Base-by-base conservation (phyloP, 1,284 basidiomycete genomes). In the Ceratobasidium sp. region DNA sequence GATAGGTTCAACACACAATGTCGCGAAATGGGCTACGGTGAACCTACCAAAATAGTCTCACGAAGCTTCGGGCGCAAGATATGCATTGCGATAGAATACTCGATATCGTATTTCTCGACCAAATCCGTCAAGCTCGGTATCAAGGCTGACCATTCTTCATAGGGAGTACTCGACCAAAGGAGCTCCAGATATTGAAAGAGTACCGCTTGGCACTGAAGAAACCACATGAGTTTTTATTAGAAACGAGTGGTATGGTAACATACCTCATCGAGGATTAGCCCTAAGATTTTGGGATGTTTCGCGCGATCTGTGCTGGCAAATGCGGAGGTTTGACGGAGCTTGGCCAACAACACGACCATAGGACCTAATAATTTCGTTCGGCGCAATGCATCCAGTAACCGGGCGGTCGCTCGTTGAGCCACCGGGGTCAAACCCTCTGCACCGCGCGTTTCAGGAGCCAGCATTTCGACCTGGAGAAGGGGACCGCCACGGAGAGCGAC, bases 401-500 rank as follows among this genome's bases (percentile, higher is more conserved):
- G 50, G 2, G 65, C 54, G 9, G 75, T 77, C 9, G 75, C 56
- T 46, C 65, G 64, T 44, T 77, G 75, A 7, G 54, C 44, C 42
- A 77, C 50, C 40, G 54, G 40, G 20, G 64, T 77, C 7, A 80
- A 48, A 7, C 80, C 59, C 65, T 77, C 75, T 28, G 92, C 91
- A 70, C 94, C 93, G 74, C 94, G 90, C 7, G 91, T 90, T 23
- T 85, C 82, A 1, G 92, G 94, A 28, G 93, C 92, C 42, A 94
- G 92, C 74, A 89, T 93, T 88, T 99, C 98, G 66, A 93, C 92
- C 56, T 96, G 92, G 79, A 99, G 88, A 48, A 91, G 89, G 0
- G 94, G 92, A 0, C 98, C 98, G 74, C 97, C 96, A 2, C 94
- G 94, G 89, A 98, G 96, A 1, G 95, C 95, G 46, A 89, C 85